Evolutionary conservation across 2,329 filamentous ascomycete species (phyloP).

Genomic region (Pestalotiopsis sp.): DNA sequence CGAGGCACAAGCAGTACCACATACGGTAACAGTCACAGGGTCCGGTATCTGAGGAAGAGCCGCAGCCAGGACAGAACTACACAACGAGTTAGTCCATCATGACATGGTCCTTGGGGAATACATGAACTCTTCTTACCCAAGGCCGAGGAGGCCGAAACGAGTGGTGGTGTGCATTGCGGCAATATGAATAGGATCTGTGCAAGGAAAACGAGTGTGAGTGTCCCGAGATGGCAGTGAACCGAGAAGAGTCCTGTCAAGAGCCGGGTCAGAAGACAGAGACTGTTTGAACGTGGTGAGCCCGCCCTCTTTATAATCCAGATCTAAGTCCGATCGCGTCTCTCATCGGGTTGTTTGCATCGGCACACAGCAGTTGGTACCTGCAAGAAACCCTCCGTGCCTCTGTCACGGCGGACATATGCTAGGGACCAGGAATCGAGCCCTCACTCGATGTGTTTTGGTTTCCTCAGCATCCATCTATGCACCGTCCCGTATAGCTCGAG

Average conservation of each 20-base stretch:
- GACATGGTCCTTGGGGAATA: neutral
- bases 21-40: conserved; percentile 26
- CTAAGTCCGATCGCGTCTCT: neutral
- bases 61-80: conserved; percentile 21
- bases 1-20: conserved; percentile 23
- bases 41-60: conserved; percentile 23
- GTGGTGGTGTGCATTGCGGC: conserved; percentile 23
- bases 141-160: conserved; percentile 24
- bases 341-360: neutral
- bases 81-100: conserved; percentile 18
- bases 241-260: conserved; percentile 18
- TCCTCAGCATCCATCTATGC: conserved; percentile 5
- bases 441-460: neutral
- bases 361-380: neutral
- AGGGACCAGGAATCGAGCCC: neutral
- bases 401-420: neutral
- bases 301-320: conserved; percentile 1
- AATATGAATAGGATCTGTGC: conserved; percentile 11
- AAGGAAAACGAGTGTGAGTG: conserved; percentile 26
- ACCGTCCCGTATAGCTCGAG: neutral
- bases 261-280: neutral
- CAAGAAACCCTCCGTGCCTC: neutral
- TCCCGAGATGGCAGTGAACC: conserved; percentile 14
- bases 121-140: conserved; percentile 20
- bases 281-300: neutral